A percentile compares a stretch with the other conserved stretches of the same genome.
Conservation (phyloP, 805 yeast genomes). For the Candida silvicultrix region DNA sequence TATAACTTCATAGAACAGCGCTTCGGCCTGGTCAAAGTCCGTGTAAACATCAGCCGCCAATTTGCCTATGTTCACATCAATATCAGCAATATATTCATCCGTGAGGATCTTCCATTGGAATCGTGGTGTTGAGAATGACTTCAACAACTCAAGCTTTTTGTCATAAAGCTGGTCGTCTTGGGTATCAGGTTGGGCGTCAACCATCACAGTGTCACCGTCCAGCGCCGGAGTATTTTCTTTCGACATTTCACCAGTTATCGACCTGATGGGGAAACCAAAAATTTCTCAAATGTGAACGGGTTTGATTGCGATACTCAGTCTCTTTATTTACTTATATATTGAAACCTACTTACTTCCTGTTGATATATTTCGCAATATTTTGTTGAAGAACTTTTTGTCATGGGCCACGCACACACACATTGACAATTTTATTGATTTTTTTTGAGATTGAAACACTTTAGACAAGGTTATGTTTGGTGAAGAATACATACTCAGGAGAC, state of each 20-base stretch:
- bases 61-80: background rate
- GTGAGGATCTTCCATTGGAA: constrained; percentile 7
- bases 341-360: too few species aligned
- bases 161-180: background rate
- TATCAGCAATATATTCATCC: constrained; percentile 1
- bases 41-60: background rate
- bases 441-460: background rate
- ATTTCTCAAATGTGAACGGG: background rate
- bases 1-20: constrained; percentile 17
- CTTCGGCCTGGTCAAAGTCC: constrained; percentile 4
- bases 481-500: too few species aligned
- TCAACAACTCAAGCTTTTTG: background rate
- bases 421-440: background rate
- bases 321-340: too few species aligned
- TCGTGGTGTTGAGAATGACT: background rate
- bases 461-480: too few species aligned
- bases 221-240: background rate
- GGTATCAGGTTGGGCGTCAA: background rate
- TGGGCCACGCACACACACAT: background rate
- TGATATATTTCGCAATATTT: background rate
- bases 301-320: too few species aligned
- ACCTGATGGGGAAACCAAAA: too few species aligned
- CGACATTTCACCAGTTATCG: background rate
- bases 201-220: background rate
- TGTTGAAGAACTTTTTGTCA: background rate